These are phyloP conservation scores for Nicotiana paniculata DNA, from an alignment of 257 asterid genomes.

Conservation along the genomic window DNA sequence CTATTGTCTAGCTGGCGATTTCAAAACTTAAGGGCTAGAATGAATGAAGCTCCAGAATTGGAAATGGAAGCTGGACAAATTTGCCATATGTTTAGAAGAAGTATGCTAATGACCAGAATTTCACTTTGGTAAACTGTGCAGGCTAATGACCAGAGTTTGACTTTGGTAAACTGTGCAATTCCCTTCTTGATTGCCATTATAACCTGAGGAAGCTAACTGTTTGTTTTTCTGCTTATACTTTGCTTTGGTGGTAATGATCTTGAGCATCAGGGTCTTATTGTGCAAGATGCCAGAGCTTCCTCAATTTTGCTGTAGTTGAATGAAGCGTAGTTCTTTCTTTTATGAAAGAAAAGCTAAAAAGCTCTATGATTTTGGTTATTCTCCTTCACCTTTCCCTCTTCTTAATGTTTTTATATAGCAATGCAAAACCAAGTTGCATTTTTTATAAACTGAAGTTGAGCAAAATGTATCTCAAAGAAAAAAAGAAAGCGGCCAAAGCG, in stretches of 20 bases:
- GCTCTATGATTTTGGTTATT: too few species aligned
- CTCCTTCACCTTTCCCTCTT: too few species aligned
- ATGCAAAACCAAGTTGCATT: too few species aligned
- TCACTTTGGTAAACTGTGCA: not conserved
- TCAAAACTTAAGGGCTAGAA: not conserved
- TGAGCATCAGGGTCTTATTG: not conserved
- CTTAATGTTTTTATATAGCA: too few species aligned
- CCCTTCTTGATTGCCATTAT: not conserved
- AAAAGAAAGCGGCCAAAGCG: too few species aligned
- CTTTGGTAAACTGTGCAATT: not conserved
- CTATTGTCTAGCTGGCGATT: too few species aligned
- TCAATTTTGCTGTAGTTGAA: not conserved
- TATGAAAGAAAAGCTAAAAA: too few species aligned
- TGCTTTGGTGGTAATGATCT: not conserved
- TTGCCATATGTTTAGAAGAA: not conserved
- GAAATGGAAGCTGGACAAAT: not conserved
- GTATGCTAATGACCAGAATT: not conserved
- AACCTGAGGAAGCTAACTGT: not conserved
- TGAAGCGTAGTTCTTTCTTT: too few species aligned
- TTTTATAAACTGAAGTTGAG: too few species aligned
- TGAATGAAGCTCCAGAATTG: not conserved
- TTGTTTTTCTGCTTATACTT: not conserved
- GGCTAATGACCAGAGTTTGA: not conserved
- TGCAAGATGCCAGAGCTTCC: not conserved
- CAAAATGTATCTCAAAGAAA: too few species aligned